A percentile compares a stretch with the other conserved stretches of the same genome.
phyloP scores from a whole-genome alignment of 495 filamentous ascomycete genomes.

The Hyaloscypha finlandica region DNA sequence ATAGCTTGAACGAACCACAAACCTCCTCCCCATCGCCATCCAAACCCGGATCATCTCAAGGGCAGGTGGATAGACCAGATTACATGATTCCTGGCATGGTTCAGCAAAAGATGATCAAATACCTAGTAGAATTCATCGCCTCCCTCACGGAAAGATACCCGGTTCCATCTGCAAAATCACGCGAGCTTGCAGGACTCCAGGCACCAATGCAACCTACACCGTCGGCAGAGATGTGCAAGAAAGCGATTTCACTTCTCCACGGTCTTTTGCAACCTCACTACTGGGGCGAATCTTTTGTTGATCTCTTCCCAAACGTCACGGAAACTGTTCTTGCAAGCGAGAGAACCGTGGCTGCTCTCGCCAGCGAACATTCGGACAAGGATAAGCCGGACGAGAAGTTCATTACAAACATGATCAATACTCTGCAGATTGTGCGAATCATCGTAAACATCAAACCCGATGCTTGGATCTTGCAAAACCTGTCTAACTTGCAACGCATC shows the following conservation, averaged over 20 bases:
- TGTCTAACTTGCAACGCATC: constrained; percentile 78
- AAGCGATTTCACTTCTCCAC: constrained; percentile 77
- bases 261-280: constrained; percentile 84
- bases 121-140: constrained; percentile 91
- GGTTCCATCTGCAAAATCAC: constrained; percentile 66
- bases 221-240: constrained; percentile 77
- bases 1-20: constrained; percentile 45
- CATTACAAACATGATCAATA: constrained; percentile 84
- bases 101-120: constrained; percentile 80
- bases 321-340: constrained; percentile 77
- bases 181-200: constrained; percentile 51
- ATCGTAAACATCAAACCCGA: constrained; percentile 82
- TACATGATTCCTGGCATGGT: constrained; percentile 67
- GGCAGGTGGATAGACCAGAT: constrained; percentile 55
- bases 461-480: constrained; percentile 82
- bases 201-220: constrained; percentile 51
- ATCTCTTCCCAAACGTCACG: constrained; percentile 86
- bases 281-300: constrained; percentile 83
- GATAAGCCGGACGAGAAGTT: constrained; percentile 83
- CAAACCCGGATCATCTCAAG: constrained; percentile 35
- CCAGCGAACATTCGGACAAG: constrained; percentile 61
- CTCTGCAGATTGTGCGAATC: constrained; percentile 84
- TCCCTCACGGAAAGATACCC: constrained; percentile 81
- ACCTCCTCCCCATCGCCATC: constrained; percentile 50
- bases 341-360: constrained; percentile 67